phyloP scores from a whole-genome alignment of 495 filamentous ascomycete genomes.

The Aspergillus saccharolyticus region DNA sequence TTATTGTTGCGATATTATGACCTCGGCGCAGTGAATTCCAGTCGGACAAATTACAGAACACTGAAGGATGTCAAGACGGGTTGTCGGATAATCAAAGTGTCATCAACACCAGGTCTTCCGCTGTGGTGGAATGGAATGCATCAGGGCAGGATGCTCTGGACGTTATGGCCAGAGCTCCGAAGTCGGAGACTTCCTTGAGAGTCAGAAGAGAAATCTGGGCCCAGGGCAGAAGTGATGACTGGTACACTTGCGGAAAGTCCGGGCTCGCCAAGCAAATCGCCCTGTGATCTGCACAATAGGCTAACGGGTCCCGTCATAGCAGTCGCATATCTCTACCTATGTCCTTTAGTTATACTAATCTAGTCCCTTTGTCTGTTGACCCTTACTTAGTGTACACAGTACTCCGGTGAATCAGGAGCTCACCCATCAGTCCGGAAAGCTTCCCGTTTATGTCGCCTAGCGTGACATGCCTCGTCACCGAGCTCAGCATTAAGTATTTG shows the following conservation, averaged over 20 bases:
- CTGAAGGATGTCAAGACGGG: neutral
- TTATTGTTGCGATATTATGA: neutral
- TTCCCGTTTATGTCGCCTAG: neutral
- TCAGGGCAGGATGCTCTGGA: neutral
- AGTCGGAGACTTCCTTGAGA: slow-evolving; percentile 7
- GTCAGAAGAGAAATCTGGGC: neutral
- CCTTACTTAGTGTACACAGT: neutral
- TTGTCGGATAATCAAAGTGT: neutral
- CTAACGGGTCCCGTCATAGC: neutral
- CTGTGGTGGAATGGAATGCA: neutral
- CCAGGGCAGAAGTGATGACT: neutral
- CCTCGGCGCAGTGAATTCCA: neutral
- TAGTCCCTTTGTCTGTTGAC: neutral
- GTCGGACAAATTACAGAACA: neutral
- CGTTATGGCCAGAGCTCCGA: slow-evolving; percentile 1
- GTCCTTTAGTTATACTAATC: neutral
- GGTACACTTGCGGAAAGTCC: slow-evolving; percentile 1
- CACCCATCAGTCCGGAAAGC: neutral
- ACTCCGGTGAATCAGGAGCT: neutral
- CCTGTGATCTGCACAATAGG: slow-evolving; percentile 7
- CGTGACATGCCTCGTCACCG: neutral
- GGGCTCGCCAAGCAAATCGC: neutral
- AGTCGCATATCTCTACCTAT: neutral
- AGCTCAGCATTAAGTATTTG: neutral
- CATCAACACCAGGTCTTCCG: neutral